Conservation (phyloP, 176 grass and related monocot genomes). For the Chrysopogon serrulatus region DNA sequence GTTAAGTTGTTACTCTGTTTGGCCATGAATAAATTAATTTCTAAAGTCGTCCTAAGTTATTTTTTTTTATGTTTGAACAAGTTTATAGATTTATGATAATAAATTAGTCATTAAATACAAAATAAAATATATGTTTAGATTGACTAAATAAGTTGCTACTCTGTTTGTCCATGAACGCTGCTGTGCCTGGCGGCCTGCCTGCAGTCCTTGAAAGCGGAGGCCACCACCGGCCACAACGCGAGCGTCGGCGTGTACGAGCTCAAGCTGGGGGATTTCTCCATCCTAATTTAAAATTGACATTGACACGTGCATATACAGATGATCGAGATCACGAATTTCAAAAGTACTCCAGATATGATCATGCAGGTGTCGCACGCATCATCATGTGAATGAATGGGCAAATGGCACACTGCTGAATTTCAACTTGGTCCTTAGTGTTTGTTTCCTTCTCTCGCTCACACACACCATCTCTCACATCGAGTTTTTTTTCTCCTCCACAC, state of each 20-base stretch:
- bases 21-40: too few relatives aligned
- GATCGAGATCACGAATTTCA: not conserved
- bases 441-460: too few relatives aligned
- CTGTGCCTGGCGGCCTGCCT: not conserved
- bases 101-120: too few relatives aligned
- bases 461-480: too few relatives aligned
- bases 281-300: constrained; percentile 13
- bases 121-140: too few relatives aligned
- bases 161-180: too few relatives aligned
- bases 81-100: too few relatives aligned
- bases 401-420: not conserved
- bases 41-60: too few relatives aligned
- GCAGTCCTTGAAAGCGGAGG: too few relatives aligned
- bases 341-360: not conserved
- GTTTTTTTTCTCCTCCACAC: not conserved
- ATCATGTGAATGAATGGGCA: not conserved
- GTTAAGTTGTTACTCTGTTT: too few relatives aligned
- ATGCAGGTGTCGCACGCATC: not conserved
- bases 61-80: too few relatives aligned
- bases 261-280: constrained; percentile 61
- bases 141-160: too few relatives aligned
- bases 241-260: constrained; percentile 57
- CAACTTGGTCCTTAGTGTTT: not conserved
- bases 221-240: not conserved
- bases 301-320: not conserved